phyloP scores from a whole-genome alignment of 257 asterid genomes.

The Pogostemon cablin region DNA sequence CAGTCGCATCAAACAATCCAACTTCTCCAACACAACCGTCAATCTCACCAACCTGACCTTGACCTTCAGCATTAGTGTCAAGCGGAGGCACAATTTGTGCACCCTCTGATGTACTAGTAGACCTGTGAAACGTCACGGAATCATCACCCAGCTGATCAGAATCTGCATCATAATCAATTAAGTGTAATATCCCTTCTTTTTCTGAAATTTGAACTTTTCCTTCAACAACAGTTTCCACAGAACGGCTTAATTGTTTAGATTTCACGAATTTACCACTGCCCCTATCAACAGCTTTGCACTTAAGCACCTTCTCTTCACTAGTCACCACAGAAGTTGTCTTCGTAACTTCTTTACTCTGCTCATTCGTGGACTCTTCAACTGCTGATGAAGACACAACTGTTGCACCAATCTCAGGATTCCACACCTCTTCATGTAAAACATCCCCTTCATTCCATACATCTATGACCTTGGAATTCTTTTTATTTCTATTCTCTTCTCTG shows the following conservation, averaged over 20 bases:
- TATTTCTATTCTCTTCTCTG: slow-evolving; percentile 34
- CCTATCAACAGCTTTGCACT: slow-evolving; percentile 30
- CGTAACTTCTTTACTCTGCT: too few species aligned
- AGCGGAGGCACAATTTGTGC: neutral
- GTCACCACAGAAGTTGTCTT: neutral
- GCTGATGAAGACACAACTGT: neutral
- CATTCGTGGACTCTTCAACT: neutral
- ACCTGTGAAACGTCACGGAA: neutral
- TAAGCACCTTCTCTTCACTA: neutral
- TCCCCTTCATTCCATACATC: slow-evolving; percentile 30
- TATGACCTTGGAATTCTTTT: slow-evolving; percentile 27
- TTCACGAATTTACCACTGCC: slow-evolving; percentile 22
- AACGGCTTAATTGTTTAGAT: slow-evolving; percentile 29
- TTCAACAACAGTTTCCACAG: slow-evolving; percentile 35
- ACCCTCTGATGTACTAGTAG: neutral
- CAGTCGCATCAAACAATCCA: slow-evolving; percentile 26
- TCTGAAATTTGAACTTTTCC: slow-evolving; percentile 20
- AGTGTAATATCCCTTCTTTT: slow-evolving; percentile 33
- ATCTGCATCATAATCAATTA: slow-evolving; percentile 24
- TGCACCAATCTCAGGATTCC: slow-evolving; percentile 8
- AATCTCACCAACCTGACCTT: slow-evolving; percentile 20
- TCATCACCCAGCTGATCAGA: slow-evolving; percentile 26
- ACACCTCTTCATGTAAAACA: slow-evolving; percentile 31
- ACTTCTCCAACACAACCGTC: slow-evolving; percentile 27
- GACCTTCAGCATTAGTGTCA: slow-evolving; percentile 23